Evolutionary conservation across 441 rosid species (phyloP), one percentile per base, ranked within the genome.

Genomic region (Erodium trifolium): DNA sequence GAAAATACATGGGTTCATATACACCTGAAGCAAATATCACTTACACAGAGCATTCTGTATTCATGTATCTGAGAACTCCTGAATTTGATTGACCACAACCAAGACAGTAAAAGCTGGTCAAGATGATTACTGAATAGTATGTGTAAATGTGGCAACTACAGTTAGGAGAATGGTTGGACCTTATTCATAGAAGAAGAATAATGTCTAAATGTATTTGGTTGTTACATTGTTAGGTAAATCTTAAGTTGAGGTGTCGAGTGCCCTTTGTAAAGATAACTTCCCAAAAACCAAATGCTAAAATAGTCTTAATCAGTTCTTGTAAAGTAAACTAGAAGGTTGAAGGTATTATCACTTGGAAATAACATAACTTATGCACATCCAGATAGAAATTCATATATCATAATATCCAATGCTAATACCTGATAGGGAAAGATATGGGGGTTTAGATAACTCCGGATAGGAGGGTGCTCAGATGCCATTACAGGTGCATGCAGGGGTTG

Each of bases 361-460:
- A 37, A 37, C 41, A 37, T 37, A 37, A 37, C 41, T 37, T 3
- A 37, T 37, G 41, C 41, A 37, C 41, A 37, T 37, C 41, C 41
- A 37, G 41, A 4, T 51, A 51, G 13, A 23, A 11, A 10, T 47
- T 13, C 14, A 2, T 49, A 49, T 49, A 49, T 49, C 27, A 23
- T 23, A 2, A 49, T 12, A 3, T 51, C n/a, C 9, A 53, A 14
- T 16, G 59, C 5, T 16, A 53, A 12, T 53, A 53, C 91, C 87
- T 75, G 71, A 34, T 51, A 73, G 16, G 82, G 83, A 75, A 86
- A 79, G 76, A 80, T 71, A 72, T 18, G 63, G 51, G 82, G 53
- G 74, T 66, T 71, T 63, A 66, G 62, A 49, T 69, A 76, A 65
- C 65, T 71, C 76, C 77, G 69, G 13, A 34, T 35, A 37, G 80